Conservation (phyloP, 352 stramenopile genomes). For the Pythium folliculosum region DNA sequence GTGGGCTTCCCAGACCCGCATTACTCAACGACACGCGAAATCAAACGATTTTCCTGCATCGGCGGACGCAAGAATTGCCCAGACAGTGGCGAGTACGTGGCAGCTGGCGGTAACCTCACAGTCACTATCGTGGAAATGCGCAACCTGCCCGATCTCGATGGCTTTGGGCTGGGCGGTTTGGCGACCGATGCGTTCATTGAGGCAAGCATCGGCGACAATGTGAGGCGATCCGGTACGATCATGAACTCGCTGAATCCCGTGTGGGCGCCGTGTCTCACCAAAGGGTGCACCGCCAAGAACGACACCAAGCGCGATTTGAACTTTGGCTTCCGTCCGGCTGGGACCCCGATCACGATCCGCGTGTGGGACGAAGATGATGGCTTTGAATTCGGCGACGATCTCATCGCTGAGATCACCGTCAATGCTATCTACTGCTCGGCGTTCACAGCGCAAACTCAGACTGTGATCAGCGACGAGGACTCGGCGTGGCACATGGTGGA, state of each 20-base stretch:
- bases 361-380: constrained; percentile 84
- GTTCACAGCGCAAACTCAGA: constrained; percentile 56
- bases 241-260: constrained; percentile 77
- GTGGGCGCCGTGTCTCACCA: constrained; percentile 58
- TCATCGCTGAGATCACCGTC: constrained; percentile 68
- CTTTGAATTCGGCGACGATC: constrained; percentile 87
- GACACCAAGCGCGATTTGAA: constrained; percentile 73
- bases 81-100: constrained; percentile 63
- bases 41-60: constrained; percentile 74
- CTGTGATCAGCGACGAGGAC: constrained; percentile 47
- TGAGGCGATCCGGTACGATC: constrained; percentile 56
- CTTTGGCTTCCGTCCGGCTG: constrained; percentile 83
- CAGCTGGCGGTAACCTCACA: constrained; percentile 87
- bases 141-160: constrained; percentile 84
- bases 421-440: constrained; percentile 84
- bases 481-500: constrained; percentile 62
- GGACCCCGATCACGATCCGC: constrained; percentile 68
- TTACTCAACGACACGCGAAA: constrained; percentile 49
- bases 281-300: constrained; percentile 43
- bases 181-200: constrained; percentile 81
- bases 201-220: constrained; percentile 72
- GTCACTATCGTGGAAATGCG: constrained; percentile 83
- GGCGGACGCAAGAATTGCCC: constrained; percentile 69
- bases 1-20: constrained; percentile 65
- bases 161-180: constrained; percentile 61